Conservation (phyloP, 176 grass and related monocot genomes). For the Puya raimondii region DNA sequence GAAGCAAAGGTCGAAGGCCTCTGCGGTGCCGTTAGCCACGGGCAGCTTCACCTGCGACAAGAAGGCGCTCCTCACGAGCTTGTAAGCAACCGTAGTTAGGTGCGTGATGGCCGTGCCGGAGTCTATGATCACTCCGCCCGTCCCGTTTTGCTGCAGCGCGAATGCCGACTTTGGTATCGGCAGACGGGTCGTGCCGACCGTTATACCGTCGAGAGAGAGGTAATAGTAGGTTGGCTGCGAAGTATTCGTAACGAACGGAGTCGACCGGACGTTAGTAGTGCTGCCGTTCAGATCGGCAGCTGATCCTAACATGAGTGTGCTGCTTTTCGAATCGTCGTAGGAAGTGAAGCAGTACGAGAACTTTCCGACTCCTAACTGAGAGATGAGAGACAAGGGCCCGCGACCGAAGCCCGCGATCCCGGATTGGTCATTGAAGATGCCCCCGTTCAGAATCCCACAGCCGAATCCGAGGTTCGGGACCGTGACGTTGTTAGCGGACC, state of each 20-base stretch:
- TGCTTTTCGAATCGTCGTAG: constrained; percentile 4
- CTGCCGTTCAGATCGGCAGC: constrained; percentile 17
- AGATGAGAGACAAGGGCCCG: constrained; percentile 23
- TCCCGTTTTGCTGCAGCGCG: constrained; percentile 19
- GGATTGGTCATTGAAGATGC: constrained; percentile 25
- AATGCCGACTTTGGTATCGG: constrained; percentile 20
- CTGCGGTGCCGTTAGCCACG: constrained; percentile 11
- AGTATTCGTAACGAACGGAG: constrained; percentile 14
- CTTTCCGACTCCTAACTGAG: constrained; percentile 32
- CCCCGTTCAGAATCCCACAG: constrained; percentile 23
- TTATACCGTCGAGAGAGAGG: constrained; percentile 35
- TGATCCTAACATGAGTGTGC: constrained; percentile 24
- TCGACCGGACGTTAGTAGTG: constrained; percentile 6
- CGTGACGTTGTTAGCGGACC: neutral
- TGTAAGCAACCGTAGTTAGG: constrained; percentile 22
- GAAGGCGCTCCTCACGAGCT: constrained; percentile 21
- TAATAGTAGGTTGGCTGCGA: constrained; percentile 12
- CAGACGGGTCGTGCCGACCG: constrained; percentile 26
- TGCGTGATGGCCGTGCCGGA: constrained; percentile 27
- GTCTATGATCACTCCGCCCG: constrained; percentile 38
- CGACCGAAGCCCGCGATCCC: constrained; percentile 35
- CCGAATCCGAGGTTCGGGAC: constrained; percentile 27
- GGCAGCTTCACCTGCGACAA: constrained; percentile 21
- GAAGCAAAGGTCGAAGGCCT: neutral
- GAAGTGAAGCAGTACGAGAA: constrained; percentile 47